Evolutionary conservation across 169 alveolate genomes (phyloP).

Genomic region (Plasmodium blacklocki): DNA sequence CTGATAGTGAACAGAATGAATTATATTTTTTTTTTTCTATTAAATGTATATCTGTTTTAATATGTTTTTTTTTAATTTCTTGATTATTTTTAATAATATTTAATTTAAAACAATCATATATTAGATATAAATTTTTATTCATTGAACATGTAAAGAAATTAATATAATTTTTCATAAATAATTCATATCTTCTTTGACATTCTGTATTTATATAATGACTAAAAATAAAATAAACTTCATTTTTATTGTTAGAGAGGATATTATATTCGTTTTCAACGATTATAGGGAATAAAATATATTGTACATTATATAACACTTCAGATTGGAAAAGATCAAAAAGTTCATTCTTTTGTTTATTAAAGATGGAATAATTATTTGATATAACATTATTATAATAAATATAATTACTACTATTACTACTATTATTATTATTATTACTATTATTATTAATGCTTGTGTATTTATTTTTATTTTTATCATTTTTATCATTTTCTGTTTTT

Average conservation of each 20-base stretch:
- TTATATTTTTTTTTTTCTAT: slow-evolving; percentile 15
- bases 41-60: slow-evolving; percentile 13
- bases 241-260: neutral
- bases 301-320: slow-evolving; percentile 22
- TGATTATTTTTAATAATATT: neutral
- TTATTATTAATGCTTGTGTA: too few relatives aligned
- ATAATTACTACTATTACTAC: too few relatives aligned
- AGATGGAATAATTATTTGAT: too few relatives aligned
- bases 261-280: slow-evolving; percentile 14
- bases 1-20: slow-evolving; percentile 17
- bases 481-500: neutral
- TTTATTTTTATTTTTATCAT: too few relatives aligned
- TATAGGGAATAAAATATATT: slow-evolving; percentile 37
- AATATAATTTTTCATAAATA: slow-evolving; percentile 36
- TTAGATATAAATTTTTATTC: slow-evolving; percentile 41
- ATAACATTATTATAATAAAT: too few relatives aligned
- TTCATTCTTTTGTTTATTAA: too few relatives aligned
- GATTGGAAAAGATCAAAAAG: slow-evolving; percentile 42
- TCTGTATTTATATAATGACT: slow-evolving; percentile 55
- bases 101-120: slow-evolving; percentile 65
- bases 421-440: neutral
- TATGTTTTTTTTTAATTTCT: neutral
- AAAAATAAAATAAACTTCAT: slow-evolving; percentile 33
- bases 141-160: slow-evolving; percentile 44
- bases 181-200: slow-evolving; percentile 49